Base-by-base conservation (phyloP, 73 alveolate species). In the Paramecium octaurelia region DNA sequence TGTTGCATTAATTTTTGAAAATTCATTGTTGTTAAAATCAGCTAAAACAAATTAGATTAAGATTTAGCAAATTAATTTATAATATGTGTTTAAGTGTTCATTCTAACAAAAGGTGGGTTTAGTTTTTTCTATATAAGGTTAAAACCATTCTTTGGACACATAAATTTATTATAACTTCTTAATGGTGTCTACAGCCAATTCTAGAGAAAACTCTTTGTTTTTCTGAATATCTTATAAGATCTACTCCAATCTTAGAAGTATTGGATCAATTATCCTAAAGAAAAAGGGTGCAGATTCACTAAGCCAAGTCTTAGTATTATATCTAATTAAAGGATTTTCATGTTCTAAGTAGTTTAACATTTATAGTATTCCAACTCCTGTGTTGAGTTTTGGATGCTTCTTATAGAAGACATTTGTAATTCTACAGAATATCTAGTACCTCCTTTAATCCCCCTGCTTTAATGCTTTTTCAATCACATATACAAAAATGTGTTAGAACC, bases 241-340 rank as follows among this genome's bases (percentile, higher is more conserved):
- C 43, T 87, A 92, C 11, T 93, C 38, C 88, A 95, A 95, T 50
- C 88, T 58, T 6, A 36, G 11, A 84, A 95, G 42, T 42, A 95
- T 84, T 20, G 97, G 97, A 35, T 95, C 96, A 57, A 95, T 71
- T 10, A 95, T 92, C 86, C 94, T 87, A 20, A 76, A 58, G 50
- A 92, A 95, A 21, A 86, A 76, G 27, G 83, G 92, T 8, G 43
- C 44, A 58, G 93, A 89, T 92, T 95, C 94, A 70, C 88, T 88
- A 9, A 95, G 91, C 97, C 97, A 95, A 77, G 95, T 92, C 87
- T 86, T 95, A 1, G 96, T 46, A 90, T 93, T 93, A 92, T 92
- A 94, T 31, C 97, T 68, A 4, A 95, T 91, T 31, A 95, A 88
- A 27, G 97, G 97, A 70, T 88, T 92, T 46, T 95, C 93, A 87